Evolutionary conservation across 73 alveolate species (phyloP).

Genomic region (Uronychia setigera): DNA sequence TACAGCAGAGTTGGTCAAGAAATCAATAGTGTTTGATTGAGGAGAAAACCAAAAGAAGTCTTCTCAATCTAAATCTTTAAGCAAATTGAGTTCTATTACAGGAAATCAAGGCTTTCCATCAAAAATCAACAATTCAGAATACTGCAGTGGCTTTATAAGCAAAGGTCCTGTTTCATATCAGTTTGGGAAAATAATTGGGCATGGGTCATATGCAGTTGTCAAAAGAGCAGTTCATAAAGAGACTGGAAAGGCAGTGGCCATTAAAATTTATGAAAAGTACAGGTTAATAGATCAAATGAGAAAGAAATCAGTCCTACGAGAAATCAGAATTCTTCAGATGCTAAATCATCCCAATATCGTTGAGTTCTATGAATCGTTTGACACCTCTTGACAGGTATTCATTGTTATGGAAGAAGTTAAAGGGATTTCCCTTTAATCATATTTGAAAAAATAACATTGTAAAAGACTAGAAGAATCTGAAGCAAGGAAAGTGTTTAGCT

Average conservation of each 20-base stretch:
- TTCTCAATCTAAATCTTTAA: background rate
- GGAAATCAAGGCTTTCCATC: background rate
- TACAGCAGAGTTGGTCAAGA: too few relatives aligned
- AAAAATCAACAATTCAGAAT: background rate
- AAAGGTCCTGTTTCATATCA: constrained; percentile 5
- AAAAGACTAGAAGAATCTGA: constrained; percentile 46
- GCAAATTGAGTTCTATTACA: background rate
- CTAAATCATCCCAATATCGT: constrained; percentile 84
- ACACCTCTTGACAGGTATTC: constrained; percentile 72
- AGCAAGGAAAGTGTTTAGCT: constrained; percentile 41
- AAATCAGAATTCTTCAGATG: constrained; percentile 69
- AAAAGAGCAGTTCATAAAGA: constrained; percentile 80
- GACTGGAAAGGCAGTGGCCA: constrained; percentile 63
- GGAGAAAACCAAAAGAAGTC: background rate
- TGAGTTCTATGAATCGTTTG: constrained; percentile 82
- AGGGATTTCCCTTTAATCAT: constrained; percentile 47
- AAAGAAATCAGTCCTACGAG: constrained; percentile 63
- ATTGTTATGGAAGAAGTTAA: constrained; percentile 74
- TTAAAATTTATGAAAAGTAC: constrained; percentile 68
- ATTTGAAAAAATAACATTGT: constrained; percentile 43
- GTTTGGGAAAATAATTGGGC: constrained; percentile 81
- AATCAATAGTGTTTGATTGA: too few relatives aligned
- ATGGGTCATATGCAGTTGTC: constrained; percentile 92
- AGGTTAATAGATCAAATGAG: constrained; percentile 62
- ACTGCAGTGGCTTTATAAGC: background rate